Percentiles rank a stretch among this genome's conserved stretches.
Conservation (phyloP, 257 asterid genomes). For the Parsonsia alboflavescens region DNA sequence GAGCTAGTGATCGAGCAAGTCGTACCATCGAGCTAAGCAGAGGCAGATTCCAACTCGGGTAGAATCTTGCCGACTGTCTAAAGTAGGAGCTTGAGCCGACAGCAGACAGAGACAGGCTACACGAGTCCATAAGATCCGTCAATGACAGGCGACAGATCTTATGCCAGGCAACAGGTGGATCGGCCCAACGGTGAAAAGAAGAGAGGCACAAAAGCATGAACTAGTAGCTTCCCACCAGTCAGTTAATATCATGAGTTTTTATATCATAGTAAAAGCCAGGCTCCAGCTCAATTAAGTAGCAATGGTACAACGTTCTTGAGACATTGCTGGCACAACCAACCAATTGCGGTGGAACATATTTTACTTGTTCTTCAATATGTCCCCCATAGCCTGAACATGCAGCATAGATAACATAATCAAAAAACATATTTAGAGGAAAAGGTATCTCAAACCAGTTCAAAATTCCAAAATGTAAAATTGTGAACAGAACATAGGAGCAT, state of each 20-base stretch:
- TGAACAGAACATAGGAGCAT: background rate
- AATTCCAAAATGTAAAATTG: background rate
- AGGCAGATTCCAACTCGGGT: too few relatives aligned
- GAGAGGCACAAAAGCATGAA: too few relatives aligned
- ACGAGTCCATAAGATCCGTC: too few relatives aligned
- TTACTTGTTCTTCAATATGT: conserved; percentile 33
- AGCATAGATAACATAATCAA: background rate
- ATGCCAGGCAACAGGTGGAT: too few relatives aligned
- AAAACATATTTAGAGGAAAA: background rate
- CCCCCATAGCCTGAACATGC: conserved; percentile 33
- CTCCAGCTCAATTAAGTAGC: conserved; percentile 48
- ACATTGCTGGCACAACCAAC: conserved; percentile 26
- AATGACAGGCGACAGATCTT: too few relatives aligned
- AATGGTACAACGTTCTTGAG: conserved; percentile 25
- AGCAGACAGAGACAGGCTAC: too few relatives aligned
- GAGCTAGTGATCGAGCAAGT: too few relatives aligned
- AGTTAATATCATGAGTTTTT: conserved; percentile 37
- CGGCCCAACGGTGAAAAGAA: too few relatives aligned
- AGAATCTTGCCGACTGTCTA: too few relatives aligned
- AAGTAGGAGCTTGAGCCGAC: too few relatives aligned
- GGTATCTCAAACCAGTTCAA: background rate
- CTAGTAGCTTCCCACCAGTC: too few relatives aligned
- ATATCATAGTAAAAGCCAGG: conserved; percentile 28
- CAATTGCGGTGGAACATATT: conserved; percentile 59
- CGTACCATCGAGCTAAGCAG: too few relatives aligned